phyloP scores from a whole-genome alignment of 192 early-diverging fungal species.

The Rhizophagus clarus region DNA sequence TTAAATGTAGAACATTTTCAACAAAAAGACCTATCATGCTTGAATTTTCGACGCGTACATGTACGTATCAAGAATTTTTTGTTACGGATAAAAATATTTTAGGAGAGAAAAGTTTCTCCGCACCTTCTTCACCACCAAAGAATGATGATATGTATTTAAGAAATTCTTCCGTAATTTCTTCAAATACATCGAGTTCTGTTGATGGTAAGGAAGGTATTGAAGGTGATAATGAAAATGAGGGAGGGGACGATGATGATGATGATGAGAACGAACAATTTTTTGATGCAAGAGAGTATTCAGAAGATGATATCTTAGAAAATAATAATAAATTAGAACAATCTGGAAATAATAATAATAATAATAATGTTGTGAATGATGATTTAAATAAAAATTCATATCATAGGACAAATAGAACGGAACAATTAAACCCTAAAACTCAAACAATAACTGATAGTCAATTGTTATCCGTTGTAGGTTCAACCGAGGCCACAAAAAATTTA shows the following conservation, averaged over 20 bases:
- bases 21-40: not conserved
- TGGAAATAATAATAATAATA: not conserved
- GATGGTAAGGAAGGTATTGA: not conserved
- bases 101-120: not conserved
- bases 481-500: not conserved
- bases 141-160: not conserved
- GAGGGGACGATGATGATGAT: not conserved
- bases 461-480: not conserved
- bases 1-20: not conserved
- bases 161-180: not conserved
- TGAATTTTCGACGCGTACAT: not conserved
- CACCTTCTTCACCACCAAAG: not conserved
- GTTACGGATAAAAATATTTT: not conserved
- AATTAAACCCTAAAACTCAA: no score
- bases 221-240: not conserved
- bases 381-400: not conserved
- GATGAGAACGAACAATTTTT: conserved; percentile 11
- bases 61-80: not conserved
- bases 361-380: not conserved
- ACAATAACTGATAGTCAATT: not conserved
- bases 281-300: not conserved
- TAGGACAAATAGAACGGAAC: no score
- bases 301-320: not conserved
- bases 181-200: not conserved
- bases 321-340: not conserved